These are phyloP conservation scores for Musa beccarii DNA, from an alignment of 176 grass and related monocot species.

Conservation along the genomic window DNA sequence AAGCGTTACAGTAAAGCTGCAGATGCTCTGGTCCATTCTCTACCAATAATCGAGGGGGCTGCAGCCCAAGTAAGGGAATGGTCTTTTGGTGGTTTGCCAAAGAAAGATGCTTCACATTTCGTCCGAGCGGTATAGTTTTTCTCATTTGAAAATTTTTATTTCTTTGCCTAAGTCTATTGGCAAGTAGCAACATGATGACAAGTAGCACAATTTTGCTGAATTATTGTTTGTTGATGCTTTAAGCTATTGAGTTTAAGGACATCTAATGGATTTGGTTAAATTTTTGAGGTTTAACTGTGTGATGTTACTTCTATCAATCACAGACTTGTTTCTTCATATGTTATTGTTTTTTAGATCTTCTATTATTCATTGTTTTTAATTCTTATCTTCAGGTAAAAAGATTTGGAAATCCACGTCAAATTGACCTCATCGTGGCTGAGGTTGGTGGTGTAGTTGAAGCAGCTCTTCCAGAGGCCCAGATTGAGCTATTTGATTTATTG, in stretches of 20 bases:
- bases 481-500: slow-evolving; percentile 83
- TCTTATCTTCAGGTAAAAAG: slow-evolving; percentile 66
- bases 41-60: slow-evolving; percentile 72
- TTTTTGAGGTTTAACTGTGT: neutral
- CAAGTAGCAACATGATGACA: neutral
- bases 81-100: slow-evolving; percentile 72
- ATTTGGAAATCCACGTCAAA: slow-evolving; percentile 81
- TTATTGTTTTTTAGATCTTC: slow-evolving; percentile 11
- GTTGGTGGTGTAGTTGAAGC: slow-evolving; percentile 70
- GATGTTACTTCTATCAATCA: too few species aligned
- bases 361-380: neutral
- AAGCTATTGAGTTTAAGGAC: neutral
- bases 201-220: neutral
- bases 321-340: neutral
- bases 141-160: neutral
- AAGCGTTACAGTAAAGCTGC: slow-evolving; percentile 69
- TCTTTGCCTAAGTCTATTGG: neutral
- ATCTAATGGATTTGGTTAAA: too few species aligned
- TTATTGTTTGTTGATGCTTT: neutral
- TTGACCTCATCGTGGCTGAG: slow-evolving; percentile 68
- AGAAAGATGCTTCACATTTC: slow-evolving; percentile 94
- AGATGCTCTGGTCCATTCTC: slow-evolving; percentile 38
- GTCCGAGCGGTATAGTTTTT: slow-evolving; percentile 71
- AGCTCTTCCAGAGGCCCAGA: slow-evolving; percentile 55
- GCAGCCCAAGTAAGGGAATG: slow-evolving; percentile 86